Evolutionary conservation across 2,329 filamentous ascomycete species (phyloP).

Genomic region (Diplocarpon rosae): DNA sequence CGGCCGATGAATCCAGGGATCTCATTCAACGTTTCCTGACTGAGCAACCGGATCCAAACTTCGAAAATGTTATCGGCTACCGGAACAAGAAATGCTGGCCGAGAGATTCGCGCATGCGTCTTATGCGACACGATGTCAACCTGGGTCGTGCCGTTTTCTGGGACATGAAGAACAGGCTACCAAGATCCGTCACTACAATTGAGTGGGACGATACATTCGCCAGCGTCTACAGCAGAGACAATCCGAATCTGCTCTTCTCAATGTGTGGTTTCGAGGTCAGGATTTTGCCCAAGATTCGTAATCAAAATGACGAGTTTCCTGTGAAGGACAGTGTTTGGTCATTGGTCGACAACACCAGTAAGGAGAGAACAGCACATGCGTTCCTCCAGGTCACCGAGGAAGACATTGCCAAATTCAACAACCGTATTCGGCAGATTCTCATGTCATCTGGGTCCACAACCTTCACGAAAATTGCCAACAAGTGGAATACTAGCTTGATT

Average conservation of each 20-base stretch:
- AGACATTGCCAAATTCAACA: conserved; percentile 98
- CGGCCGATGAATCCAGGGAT: conserved; percentile 86
- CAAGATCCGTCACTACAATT: conserved; percentile 89
- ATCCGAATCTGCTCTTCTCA: conserved; percentile 91
- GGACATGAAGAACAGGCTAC: conserved; percentile 95
- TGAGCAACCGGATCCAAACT: conserved; percentile 96
- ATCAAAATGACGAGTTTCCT: conserved; percentile 91
- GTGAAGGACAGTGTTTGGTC: conserved; percentile 99
- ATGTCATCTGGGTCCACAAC: conserved; percentile 99
- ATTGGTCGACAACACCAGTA: conserved; percentile 88
- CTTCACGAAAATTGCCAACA: conserved; percentile 99
- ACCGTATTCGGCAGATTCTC: conserved; percentile 92
- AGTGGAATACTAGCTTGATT: conserved; percentile 98
- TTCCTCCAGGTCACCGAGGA: conserved; percentile 97
- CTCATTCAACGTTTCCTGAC: conserved; percentile 96
- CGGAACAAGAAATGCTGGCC: conserved; percentile 99
- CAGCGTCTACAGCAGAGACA: conserved; percentile 95
- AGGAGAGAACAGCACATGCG: conserved; percentile 92
- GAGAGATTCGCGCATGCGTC: conserved; percentile 88
- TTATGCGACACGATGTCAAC: conserved; percentile 98
- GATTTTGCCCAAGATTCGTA: conserved; percentile 88
- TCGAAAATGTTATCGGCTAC: conserved; percentile 98
- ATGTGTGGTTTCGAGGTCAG: conserved; percentile 98
- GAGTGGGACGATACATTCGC: conserved; percentile 99
- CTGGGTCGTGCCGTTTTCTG: conserved; percentile 95